These are phyloP conservation scores for Candida orba DNA, from an alignment of 805 yeast genomes.

Conservation along the genomic window DNA sequence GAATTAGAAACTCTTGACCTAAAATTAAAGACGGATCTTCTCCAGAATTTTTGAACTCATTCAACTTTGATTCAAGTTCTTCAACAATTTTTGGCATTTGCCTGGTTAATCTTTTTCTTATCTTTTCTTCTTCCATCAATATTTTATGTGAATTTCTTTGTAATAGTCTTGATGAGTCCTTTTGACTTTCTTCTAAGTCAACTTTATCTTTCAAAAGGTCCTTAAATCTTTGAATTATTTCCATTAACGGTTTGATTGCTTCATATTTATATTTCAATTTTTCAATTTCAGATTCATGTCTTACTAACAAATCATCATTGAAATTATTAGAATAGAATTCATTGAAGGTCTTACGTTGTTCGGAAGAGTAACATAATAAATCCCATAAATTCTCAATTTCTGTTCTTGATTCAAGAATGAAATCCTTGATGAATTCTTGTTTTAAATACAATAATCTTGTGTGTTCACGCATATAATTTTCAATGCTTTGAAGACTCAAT, in stretches of 20 bases:
- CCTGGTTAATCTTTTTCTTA: constrained; percentile 59
- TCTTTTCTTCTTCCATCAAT: constrained; percentile 70
- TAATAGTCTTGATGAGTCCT: constrained; percentile 72
- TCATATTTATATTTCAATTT: constrained; percentile 43
- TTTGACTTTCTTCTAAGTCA: constrained; percentile 59
- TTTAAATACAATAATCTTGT: constrained; percentile 53
- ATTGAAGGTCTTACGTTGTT: constrained; percentile 42
- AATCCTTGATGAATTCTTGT: constrained; percentile 55
- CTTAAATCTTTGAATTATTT: constrained; percentile 47
- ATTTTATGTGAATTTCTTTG: constrained; percentile 74
- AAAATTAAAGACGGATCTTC: constrained; percentile 27
- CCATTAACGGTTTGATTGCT: constrained; percentile 47
- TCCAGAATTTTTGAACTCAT: constrained; percentile 12
- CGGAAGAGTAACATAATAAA: constrained; percentile 47
- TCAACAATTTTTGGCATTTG: constrained; percentile 58
- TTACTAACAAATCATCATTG: constrained; percentile 53
- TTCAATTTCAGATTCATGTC: constrained; percentile 57
- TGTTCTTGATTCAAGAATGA: constrained; percentile 54
- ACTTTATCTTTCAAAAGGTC: constrained; percentile 52
- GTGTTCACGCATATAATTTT: constrained; percentile 47
- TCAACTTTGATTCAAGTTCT: constrained; percentile 45
- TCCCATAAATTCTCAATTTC: constrained; percentile 60
- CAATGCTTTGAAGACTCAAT: constrained; percentile 40
- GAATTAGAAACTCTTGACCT: constrained; percentile 21
- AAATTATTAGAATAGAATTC: constrained; percentile 31